These are phyloP conservation scores for Xylariaceae sp. DNA, from an alignment of 2,329 filamentous ascomycete species.

Conservation along the genomic window DNA sequence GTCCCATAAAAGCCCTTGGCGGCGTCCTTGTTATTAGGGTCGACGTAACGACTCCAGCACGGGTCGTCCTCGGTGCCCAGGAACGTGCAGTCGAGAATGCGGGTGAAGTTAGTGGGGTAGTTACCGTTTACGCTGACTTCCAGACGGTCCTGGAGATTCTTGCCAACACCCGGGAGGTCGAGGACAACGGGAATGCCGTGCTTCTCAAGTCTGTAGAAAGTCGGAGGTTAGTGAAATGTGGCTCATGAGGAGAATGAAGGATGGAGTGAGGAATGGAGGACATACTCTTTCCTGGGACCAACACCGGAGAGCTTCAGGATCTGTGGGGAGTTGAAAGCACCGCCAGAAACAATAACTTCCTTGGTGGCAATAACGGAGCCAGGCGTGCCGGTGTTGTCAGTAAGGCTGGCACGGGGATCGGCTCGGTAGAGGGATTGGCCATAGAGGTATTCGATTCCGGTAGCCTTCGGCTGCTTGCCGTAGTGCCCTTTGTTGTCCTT, in stretches of 20 bases:
- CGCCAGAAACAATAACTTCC: constrained; percentile 59
- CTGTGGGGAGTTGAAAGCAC: constrained; percentile 61
- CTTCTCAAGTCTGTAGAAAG: constrained; percentile 39
- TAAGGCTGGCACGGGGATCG: constrained; percentile 43
- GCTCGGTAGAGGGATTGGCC: constrained; percentile 55
- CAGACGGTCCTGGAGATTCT: constrained; percentile 65
- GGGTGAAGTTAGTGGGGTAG: constrained; percentile 47
- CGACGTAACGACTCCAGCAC: constrained; percentile 38
- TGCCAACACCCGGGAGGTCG: constrained; percentile 64
- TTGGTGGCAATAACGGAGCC: constrained; percentile 48
- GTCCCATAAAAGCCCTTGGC: constrained; percentile 44
- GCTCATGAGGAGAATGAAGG: neutral
- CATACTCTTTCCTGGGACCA: constrained; percentile 47
- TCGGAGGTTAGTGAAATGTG: constrained; percentile 4
- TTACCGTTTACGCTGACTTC: constrained; percentile 55
- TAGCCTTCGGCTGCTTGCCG: constrained; percentile 50
- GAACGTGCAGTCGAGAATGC: constrained; percentile 46
- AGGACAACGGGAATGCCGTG: constrained; percentile 50
- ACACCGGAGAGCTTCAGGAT: constrained; percentile 58
- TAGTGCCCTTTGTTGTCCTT: too few relatives aligned
- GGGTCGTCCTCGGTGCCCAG: constrained; percentile 43
- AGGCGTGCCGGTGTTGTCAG: constrained; percentile 33
- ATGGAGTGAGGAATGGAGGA: neutral
- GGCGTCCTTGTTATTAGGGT: constrained; percentile 27
- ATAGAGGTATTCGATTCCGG: constrained; percentile 56